Evolutionary conservation across 108 stramenopile species (phyloP), one percentile per base, ranked within the genome.

Genomic region (Skeletonema costatum): DNA sequence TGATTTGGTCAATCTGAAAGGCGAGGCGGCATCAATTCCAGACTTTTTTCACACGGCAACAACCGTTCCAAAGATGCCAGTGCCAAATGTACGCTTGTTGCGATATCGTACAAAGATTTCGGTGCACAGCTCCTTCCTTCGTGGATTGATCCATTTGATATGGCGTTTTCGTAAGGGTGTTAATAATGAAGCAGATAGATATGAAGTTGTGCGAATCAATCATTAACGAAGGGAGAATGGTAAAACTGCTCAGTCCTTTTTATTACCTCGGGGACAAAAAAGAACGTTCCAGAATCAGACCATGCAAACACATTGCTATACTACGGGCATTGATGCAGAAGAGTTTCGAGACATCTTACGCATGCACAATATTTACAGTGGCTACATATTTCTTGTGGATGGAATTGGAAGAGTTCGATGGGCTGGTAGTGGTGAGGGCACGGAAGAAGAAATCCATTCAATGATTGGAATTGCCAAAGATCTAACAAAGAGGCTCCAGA

Each of bases 341-440:
- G 86, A 85, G 51, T 91, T 90, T 81, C 75, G 86, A 21, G 91
- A 96, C 70, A 58, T 84, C 7, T 69, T 96, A 58, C 70, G 95
- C 9, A 92, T 91, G 88, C 95, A 96, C 80, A 96, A 96, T 82
- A 88, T 86, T 46, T 86, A 91, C 76, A 86, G 91, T 9, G 90
- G 89, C 10, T 93, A 89, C 66, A 87, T 93, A 0, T 92, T 87
- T 46, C 70, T 96, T 29, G 64, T 96, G 32, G 95, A 96, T 82
- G 87, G 87, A 6, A 80, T 90, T 33, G 95, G 95, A 2, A 73
- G 89, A 29, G 87, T 96, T 14, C 87, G 95, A 56, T 96, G 89
- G 83, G 92, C 92, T 17, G 91, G 88, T 6, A 89, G 86, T 46
- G 95, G 95, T 14, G 70, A 74, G 32, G 89, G 92, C 4, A 78